Percentiles rank a stretch among this genome's conserved stretches.
Conservation (phyloP, 2,329 filamentous ascomycete species). For the Simplicillium sp. region DNA sequence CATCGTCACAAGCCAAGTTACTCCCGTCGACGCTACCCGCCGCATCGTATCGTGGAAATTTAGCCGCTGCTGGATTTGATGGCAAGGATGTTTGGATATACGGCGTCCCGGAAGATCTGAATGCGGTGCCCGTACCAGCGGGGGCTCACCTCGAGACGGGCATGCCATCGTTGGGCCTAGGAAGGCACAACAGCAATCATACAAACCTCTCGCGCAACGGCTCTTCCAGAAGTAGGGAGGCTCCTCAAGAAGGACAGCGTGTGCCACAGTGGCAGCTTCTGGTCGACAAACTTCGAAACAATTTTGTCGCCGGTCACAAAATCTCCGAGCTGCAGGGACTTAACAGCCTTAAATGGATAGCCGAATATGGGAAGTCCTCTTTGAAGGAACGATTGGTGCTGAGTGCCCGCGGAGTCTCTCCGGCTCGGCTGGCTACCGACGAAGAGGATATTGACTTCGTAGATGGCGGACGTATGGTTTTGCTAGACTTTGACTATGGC, state of each 20-base stretch:
- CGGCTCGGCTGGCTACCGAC: slow-evolving; percentile 47
- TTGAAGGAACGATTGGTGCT: slow-evolving; percentile 54
- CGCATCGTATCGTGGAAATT: slow-evolving; percentile 58
- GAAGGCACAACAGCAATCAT: slow-evolving; percentile 19
- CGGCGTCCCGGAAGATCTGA: slow-evolving; percentile 64
- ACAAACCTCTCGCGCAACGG: slow-evolving; percentile 20
- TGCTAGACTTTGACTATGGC: slow-evolving; percentile 66
- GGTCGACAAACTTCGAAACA: slow-evolving; percentile 60
- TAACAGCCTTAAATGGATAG: slow-evolving; percentile 64
- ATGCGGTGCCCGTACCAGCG: slow-evolving; percentile 43
- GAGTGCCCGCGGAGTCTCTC: slow-evolving; percentile 60
- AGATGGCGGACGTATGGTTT: slow-evolving; percentile 65
- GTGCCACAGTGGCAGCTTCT: slow-evolving; percentile 61
- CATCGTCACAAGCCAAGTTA: slow-evolving; percentile 44
- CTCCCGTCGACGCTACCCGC: slow-evolving; percentile 61
- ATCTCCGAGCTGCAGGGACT: slow-evolving; percentile 57
- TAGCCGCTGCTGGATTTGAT: slow-evolving; percentile 66
- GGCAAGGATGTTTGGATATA: slow-evolving; percentile 70
- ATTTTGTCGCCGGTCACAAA: slow-evolving; percentile 58
- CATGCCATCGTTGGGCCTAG: slow-evolving; percentile 13
- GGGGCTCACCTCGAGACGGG: slow-evolving; percentile 11
- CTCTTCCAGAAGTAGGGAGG: slow-evolving; percentile 18
- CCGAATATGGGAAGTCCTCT: slow-evolving; percentile 36
- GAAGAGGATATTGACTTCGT: slow-evolving; percentile 66
- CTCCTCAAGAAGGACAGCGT: slow-evolving; percentile 17